Evolutionary conservation across 1,284 basidiomycete species (phyloP), one percentile per base, ranked within the genome.

Genomic region (Phylloporus sp.): DNA sequence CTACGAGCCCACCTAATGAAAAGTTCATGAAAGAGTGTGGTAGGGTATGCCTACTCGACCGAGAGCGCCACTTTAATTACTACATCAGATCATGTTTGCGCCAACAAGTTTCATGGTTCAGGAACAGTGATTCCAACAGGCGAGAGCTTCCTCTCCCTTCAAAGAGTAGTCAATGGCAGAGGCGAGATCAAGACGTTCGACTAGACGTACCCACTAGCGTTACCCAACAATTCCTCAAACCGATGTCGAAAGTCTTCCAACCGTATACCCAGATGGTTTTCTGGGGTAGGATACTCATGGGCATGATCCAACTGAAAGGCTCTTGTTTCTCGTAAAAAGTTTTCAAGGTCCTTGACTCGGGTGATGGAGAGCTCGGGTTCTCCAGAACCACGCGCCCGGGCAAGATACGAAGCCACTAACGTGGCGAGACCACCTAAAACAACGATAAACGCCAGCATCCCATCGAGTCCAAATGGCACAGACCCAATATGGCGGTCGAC

Each of bases 381-480:
- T 64, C 86, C 85, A 0, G 89, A 88, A 8, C 91, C 89, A 49
- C 91, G 86, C 59, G 85, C 83, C 27, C 89, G 87, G 12, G 91
- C 91, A 39, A 92, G 82, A 75, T 91, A 92, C 3, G 90, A 89
- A 52, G 91, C 90, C 23, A 89, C 85, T 39, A 92, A 55, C 0
- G 91, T 93, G 5, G 90, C 78, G 20, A 89, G 67, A 20, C 88
- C 90, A 66, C 91, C 88, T 87, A 27, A 2, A 64, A 27, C 27
- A 5, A 52, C 39, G 19, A 37, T 69, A 8, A 65, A 59, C 35
- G 4, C 6, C 45, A 4, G 25, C 6, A 4, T 32, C 41, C 39
- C 6, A 12, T 39, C 10, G n/a, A 66, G 57, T 55, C 17, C 53
- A 20, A 29, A 32, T 6, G 53, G n/a, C 58, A 69, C 77, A 5